A percentile compares a stretch with the other conserved stretches of the same genome.
phyloP scores from a whole-genome alignment of 768 basidiomycete genomes.

The Psilocybe sp. region DNA sequence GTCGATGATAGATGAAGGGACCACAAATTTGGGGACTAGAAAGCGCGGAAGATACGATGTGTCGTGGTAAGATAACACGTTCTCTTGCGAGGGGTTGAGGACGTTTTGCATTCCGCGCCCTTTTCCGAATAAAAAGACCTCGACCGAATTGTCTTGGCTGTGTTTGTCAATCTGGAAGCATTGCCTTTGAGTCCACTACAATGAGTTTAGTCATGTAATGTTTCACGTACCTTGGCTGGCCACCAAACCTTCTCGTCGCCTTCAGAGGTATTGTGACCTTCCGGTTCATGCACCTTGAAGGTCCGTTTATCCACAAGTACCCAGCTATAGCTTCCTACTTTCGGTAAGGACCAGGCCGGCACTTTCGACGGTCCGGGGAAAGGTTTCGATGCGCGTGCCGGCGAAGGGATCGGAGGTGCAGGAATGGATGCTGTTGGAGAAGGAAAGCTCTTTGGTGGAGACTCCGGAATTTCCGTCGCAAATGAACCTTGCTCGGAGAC shows the following conservation, averaged over 20 bases:
- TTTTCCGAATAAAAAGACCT: slow-evolving; percentile 25
- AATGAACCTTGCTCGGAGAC: not conserved
- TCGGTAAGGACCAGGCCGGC: too few relatives aligned
- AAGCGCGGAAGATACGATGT: slow-evolving; percentile 37
- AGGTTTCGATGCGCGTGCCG: too few relatives aligned
- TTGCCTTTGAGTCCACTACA: not conserved
- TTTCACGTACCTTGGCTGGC: slow-evolving; percentile 58
- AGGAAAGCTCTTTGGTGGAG: too few relatives aligned
- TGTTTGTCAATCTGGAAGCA: slow-evolving; percentile 16
- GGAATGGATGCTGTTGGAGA: too few relatives aligned
- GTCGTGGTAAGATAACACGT: slow-evolving; percentile 34
- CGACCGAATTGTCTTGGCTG: slow-evolving; percentile 12
- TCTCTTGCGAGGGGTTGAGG: slow-evolving; percentile 31
- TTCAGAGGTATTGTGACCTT: slow-evolving; percentile 17
- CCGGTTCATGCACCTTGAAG: slow-evolving; percentile 31
- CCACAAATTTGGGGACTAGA: slow-evolving; percentile 32
- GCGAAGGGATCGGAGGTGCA: too few relatives aligned
- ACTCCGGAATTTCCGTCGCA: too few relatives aligned
- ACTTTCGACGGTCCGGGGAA: too few relatives aligned
- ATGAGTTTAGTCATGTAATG: slow-evolving; percentile 5
- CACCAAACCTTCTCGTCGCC: slow-evolving; percentile 52
- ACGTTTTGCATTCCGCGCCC: slow-evolving; percentile 27
- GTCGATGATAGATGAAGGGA: slow-evolving; percentile 3
- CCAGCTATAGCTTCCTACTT: slow-evolving; percentile 43
- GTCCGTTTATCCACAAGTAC: slow-evolving; percentile 42